phyloP scores from a whole-genome alignment of 768 basidiomycete species.

The Tephrocybe rancida region DNA sequence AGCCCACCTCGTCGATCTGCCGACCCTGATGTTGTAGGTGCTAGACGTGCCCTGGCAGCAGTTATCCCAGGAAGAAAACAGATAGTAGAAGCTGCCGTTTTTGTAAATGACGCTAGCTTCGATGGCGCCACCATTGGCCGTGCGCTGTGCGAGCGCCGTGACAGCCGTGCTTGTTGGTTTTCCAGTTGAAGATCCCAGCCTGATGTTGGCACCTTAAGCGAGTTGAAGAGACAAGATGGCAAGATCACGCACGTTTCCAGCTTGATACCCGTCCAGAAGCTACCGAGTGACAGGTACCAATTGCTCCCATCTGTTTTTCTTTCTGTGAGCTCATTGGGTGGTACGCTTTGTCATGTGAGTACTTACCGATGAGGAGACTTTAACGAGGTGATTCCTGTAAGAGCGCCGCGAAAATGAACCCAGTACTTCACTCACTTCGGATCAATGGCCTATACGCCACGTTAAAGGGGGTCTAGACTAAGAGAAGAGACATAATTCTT shows the following conservation, averaged over 20 bases:
- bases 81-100: slow-evolving; percentile 48
- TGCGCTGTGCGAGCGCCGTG: slow-evolving; percentile 47
- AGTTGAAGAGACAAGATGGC: background rate
- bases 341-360: background rate
- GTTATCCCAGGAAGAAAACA: slow-evolving; percentile 58
- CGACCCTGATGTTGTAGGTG: slow-evolving; percentile 65
- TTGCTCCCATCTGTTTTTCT: slow-evolving; percentile 25
- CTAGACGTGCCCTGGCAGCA: slow-evolving; percentile 53
- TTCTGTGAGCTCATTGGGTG: background rate
- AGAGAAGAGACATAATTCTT: slow-evolving; percentile 8
- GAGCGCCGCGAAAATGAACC: no score
- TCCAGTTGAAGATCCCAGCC: slow-evolving; percentile 42
- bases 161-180: slow-evolving; percentile 39
- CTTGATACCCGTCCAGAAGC: slow-evolving; percentile 61
- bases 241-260: slow-evolving; percentile 12
- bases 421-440: slow-evolving; percentile 6
- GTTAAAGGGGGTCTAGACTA: background rate
- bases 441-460: slow-evolving; percentile 7
- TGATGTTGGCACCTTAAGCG: slow-evolving; percentile 7
- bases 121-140: slow-evolving; percentile 44
- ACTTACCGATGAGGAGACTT: slow-evolving; percentile 6
- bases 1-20: slow-evolving; percentile 43
- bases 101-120: slow-evolving; percentile 53
- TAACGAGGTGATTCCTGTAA: no score
- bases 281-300: slow-evolving; percentile 55